phyloP scores from a whole-genome alignment of 495 filamentous ascomycete species.

The Lasiosphaeria miniovina region DNA sequence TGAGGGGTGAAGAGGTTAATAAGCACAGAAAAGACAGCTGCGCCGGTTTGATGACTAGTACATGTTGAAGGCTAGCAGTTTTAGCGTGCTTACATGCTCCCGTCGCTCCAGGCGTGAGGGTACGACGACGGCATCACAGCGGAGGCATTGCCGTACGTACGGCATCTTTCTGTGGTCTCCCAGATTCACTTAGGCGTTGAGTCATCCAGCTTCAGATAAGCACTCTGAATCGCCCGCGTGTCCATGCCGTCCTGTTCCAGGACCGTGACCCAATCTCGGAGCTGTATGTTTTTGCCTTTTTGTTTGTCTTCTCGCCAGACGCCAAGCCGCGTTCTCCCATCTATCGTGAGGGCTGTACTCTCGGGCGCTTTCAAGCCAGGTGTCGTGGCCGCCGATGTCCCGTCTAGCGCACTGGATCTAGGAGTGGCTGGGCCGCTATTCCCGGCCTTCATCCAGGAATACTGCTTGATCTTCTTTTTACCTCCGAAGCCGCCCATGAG shows the following conservation, averaged over 20 bases:
- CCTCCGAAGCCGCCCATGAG: constrained; percentile 52
- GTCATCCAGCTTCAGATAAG: constrained; percentile 51
- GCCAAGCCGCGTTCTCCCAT: constrained; percentile 50
- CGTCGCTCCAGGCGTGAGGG: no score
- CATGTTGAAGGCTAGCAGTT: no score
- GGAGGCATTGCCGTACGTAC: no score
- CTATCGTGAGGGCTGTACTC: constrained; percentile 31
- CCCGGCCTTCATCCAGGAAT: constrained; percentile 57
- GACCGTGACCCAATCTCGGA: constrained; percentile 63
- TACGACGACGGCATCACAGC: no score
- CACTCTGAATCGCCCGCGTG: constrained; percentile 49
- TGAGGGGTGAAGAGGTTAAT: no score
- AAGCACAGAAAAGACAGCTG: no score
- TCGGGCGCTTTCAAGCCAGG: constrained; percentile 20
- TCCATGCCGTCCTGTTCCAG: constrained; percentile 62
- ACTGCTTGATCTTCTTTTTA: constrained; percentile 55
- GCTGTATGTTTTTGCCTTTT: constrained; percentile 62
- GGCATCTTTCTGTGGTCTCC: background rate
- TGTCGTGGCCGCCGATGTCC: constrained; percentile 13
- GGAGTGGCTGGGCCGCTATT: constrained; percentile 49
- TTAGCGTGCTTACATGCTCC: no score
- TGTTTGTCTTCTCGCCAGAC: constrained; percentile 60
- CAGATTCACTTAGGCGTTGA: constrained; percentile 13
- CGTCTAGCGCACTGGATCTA: constrained; percentile 16
- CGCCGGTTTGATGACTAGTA: no score